Base-by-base conservation (phyloP, 2,329 filamentous ascomycete species). In the Stemphylium beticola region DNA sequence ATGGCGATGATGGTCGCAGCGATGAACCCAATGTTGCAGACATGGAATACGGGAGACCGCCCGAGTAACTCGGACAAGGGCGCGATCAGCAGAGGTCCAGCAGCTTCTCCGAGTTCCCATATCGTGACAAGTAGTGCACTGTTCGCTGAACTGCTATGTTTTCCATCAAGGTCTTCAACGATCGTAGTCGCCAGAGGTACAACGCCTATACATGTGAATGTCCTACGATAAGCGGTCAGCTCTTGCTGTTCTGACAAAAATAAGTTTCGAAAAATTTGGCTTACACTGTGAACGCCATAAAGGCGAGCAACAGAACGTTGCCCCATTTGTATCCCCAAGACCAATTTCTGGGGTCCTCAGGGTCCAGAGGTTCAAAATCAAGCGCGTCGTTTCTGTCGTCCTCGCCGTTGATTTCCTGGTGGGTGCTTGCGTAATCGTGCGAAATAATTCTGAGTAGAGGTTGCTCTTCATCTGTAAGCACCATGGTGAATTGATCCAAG, bases 21-120 rank as follows among this genome's bases (percentile, higher is more conserved):
- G 55, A 83, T 79, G 64, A 83, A 81, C 8, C 79, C 63, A 2
- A 76, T 59, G 58, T 81, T 82, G 50, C 67, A 71, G 22, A 33
- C 62, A 18, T 74, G 71, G 55, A 73, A 66, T 1, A 74, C 70
- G 2, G 68, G 66, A 34, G 68, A 71, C 4, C 72, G 65, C 11
- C 72, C 72, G 26, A 68, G 60, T 10, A 74, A 49, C 53, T 74
- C 72, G 1, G 70, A 73, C 1, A 74, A 64, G 7, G 72, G 72
- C 4, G 69, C 72, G 31, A 72, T 73, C 12, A 74, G 60, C 3
- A 74, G 57, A 4, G 72, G 72, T 4, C 71, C 72, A 12, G 66
- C 69, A 15, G 71, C 72, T 64, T 74, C 71, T 29, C 72, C 72
- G 1, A 74, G 64, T 41, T 74, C 71, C 71, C 71, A 74, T 14